Conservation (phyloP, 768 basidiomycete genomes). For the Mycena leptocephala region DNA sequence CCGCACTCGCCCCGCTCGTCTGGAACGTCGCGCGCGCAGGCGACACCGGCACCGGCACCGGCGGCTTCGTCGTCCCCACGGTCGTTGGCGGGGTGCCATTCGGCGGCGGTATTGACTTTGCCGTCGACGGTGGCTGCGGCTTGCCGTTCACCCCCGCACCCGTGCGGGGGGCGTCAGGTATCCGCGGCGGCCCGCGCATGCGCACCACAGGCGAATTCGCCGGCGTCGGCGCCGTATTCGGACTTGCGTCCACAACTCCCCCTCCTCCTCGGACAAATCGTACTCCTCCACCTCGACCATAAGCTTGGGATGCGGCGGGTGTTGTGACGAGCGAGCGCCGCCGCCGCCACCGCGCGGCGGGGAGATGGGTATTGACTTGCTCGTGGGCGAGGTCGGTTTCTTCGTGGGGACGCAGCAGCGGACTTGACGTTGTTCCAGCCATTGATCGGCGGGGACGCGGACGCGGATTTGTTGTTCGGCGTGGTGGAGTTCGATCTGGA, state of each 20-base stretch:
- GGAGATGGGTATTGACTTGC: slow-evolving; percentile 34
- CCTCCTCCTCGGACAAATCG: not conserved
- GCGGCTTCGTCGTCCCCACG: not conserved
- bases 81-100: not conserved
- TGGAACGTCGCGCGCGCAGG: slow-evolving; percentile 32
- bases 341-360: not conserved
- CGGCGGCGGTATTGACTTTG: slow-evolving; percentile 21
- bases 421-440: not conserved
- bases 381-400: slow-evolving; percentile 10
- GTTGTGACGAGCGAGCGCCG: not conserved
- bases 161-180: not conserved
- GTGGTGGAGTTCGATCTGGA: not conserved
- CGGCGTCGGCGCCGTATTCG: slow-evolving; percentile 63
- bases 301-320: not conserved
- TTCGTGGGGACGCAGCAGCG: not conserved
- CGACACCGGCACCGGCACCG: slow-evolving; percentile 31
- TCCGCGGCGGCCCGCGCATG: slow-evolving; percentile 22
- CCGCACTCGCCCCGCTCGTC: slow-evolving; percentile 15
- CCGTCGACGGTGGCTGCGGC: not conserved
- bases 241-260: not conserved
- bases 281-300: not conserved
- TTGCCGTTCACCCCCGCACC: not conserved
- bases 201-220: slow-evolving; percentile 72
- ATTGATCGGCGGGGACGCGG: not conserved
- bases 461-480: slow-evolving; percentile 10